phyloP scores from a whole-genome alignment of 192 early-diverging fungal genomes.

The Phycomyces nitens region DNA sequence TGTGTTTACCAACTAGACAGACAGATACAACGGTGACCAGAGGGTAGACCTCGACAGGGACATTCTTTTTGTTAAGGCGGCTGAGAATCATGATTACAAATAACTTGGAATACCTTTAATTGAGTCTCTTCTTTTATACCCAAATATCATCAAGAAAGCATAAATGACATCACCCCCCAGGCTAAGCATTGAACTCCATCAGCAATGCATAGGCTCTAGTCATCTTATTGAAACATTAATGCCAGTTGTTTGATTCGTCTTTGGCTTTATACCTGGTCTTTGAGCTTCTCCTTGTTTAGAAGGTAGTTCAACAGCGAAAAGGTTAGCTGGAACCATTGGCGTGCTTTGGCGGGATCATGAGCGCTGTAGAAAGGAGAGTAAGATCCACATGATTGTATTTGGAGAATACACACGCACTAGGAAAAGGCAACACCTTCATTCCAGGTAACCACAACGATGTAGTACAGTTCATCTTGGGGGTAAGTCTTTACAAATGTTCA shows the following conservation, averaged over 20 bases:
- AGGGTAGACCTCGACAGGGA: too few species aligned
- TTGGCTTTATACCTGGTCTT: background rate
- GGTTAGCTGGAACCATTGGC: background rate
- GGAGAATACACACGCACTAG: background rate
- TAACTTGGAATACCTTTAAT: too few species aligned
- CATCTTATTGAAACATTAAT: background rate
- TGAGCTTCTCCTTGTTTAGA: background rate
- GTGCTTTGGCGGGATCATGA: background rate
- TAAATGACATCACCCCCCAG: too few species aligned
- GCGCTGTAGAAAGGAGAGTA: background rate
- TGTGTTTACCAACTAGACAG: too few species aligned
- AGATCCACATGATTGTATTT: background rate
- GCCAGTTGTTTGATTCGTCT: background rate
- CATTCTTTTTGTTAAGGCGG: too few species aligned
- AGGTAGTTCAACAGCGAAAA: background rate
- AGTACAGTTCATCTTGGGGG: constrained; percentile 6
- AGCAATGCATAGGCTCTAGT: background rate
- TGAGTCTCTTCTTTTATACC: too few species aligned
- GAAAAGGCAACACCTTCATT: constrained; percentile 5
- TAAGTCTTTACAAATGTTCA: constrained; percentile 5
- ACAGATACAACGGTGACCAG: too few species aligned
- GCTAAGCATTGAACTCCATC: background rate
- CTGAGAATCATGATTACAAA: too few species aligned
- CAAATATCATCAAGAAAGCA: too few species aligned
- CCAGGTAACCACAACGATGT: constrained; percentile 7